Conservation (phyloP, 1,139 yeast genomes). For the Pichia sp. region DNA sequence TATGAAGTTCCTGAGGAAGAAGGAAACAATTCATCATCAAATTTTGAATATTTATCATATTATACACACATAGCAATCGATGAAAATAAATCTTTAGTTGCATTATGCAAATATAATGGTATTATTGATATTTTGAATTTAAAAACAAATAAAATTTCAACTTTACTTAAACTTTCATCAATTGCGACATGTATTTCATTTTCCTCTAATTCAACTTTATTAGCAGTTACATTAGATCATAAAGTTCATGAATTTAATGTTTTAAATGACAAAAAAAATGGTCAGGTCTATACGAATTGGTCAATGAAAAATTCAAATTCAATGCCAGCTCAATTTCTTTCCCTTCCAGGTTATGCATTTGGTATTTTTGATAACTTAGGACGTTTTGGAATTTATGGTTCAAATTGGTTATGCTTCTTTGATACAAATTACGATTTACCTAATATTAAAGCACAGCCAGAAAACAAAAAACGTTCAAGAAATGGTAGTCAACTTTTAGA, state of each 20-base stretch:
- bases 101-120: slow-evolving; percentile 60
- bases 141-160: slow-evolving; percentile 17
- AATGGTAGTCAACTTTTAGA: slow-evolving; percentile 53
- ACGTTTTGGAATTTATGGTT: slow-evolving; percentile 78
- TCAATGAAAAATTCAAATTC: slow-evolving; percentile 68
- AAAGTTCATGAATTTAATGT: slow-evolving; percentile 62
- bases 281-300: slow-evolving; percentile 54
- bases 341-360: slow-evolving; percentile 61
- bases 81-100: slow-evolving; percentile 39
- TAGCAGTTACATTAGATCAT: slow-evolving; percentile 69
- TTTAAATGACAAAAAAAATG: slow-evolving; percentile 15
- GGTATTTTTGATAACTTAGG: slow-evolving; percentile 48
- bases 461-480: slow-evolving; percentile 51
- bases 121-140: slow-evolving; percentile 50
- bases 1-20: slow-evolving; percentile 30
- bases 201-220: slow-evolving; percentile 40
- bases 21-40: slow-evolving; percentile 25
- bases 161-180: slow-evolving; percentile 36
- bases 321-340: slow-evolving; percentile 59
- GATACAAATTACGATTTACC: slow-evolving; percentile 43
- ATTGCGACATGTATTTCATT: slow-evolving; percentile 59
- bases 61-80: slow-evolving; percentile 49
- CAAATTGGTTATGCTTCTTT: slow-evolving; percentile 75
- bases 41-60: slow-evolving; percentile 28
- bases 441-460: background rate